Percentiles rank a stretch among this genome's conserved stretches.
These are phyloP conservation scores for Naganishia sp. DNA, from an alignment of 1,284 basidiomycete genomes.

Conservation along the genomic window DNA sequence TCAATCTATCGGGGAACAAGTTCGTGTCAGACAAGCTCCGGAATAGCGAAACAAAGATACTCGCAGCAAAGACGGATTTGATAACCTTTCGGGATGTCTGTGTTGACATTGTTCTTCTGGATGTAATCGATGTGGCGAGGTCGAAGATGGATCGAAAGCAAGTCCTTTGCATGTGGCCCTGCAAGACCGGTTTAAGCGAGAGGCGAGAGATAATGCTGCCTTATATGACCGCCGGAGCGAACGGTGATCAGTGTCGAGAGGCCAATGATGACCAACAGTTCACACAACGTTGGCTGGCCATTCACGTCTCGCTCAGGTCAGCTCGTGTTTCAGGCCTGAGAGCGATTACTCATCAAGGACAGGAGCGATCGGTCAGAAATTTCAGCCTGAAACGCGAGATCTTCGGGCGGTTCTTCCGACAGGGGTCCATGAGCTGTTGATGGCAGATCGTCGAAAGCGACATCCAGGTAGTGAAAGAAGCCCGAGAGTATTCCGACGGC, in stretches of 20 bases:
- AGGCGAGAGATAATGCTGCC: background rate
- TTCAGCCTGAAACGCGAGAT: conserved; percentile 4
- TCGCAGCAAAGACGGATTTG: conserved; percentile 63
- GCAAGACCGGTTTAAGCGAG: background rate
- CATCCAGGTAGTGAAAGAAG: too few species aligned
- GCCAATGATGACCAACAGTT: conserved; percentile 2
- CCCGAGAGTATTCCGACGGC: too few species aligned
- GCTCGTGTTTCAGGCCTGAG: conserved; percentile 18
- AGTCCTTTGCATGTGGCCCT: background rate
- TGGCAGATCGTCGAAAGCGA: background rate
- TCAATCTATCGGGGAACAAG: conserved; percentile 57
- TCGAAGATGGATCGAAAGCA: background rate
- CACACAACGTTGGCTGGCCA: background rate
- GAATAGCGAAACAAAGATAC: background rate
- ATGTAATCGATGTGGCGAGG: background rate
- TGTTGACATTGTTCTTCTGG: conserved; percentile 6
- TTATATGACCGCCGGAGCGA: background rate
- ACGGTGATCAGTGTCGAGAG: background rate
- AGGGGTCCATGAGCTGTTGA: background rate
- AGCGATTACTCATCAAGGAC: conserved; percentile 21
- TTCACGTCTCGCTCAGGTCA: background rate
- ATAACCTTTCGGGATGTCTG: conserved; percentile 54
- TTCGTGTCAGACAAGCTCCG: background rate
- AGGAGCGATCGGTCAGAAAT: conserved; percentile 13
- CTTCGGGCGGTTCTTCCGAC: background rate